Evolutionary conservation across 2,329 filamentous ascomycete genomes (phyloP).

Genomic region (Fusarium irregulare): DNA sequence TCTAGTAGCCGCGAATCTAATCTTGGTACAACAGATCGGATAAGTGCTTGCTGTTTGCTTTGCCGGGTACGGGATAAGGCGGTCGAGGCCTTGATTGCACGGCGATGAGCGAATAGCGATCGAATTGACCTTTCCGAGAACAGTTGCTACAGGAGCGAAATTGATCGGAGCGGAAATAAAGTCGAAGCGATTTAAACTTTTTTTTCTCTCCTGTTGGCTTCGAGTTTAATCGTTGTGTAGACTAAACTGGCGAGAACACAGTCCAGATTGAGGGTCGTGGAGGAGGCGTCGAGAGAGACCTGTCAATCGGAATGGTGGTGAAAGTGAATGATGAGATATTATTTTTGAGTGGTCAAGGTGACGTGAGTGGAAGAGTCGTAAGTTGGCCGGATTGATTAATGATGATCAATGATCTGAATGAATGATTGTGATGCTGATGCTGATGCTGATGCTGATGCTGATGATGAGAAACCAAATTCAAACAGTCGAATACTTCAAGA

Average conservation of each 20-base stretch:
- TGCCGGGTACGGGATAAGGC: slow-evolving; percentile 22
- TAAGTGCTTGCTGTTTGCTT: slow-evolving; percentile 11
- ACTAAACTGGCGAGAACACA: background rate
- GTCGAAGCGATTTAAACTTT: slow-evolving; percentile 20
- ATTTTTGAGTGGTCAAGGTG: slow-evolving; percentile 9
- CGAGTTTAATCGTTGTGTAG: slow-evolving; percentile 5
- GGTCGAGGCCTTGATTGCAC: slow-evolving; percentile 39
- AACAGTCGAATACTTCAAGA: slow-evolving; percentile 16
- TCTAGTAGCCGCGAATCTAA: slow-evolving; percentile 13
- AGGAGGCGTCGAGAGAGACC: slow-evolving; percentile 22
- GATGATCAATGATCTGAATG: slow-evolving; percentile 12
- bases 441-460: background rate
- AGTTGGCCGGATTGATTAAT: slow-evolving; percentile 8
- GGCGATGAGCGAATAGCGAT: slow-evolving; percentile 20
- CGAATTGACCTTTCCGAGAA: slow-evolving; percentile 26
- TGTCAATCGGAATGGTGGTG: slow-evolving; percentile 34
- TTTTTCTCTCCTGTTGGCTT: slow-evolving; percentile 14
- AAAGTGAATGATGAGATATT: slow-evolving; percentile 26
- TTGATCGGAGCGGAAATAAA: slow-evolving; percentile 14
- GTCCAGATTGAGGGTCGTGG: slow-evolving; percentile 20
- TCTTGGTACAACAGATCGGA: slow-evolving; percentile 7
- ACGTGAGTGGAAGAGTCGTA: slow-evolving; percentile 17
- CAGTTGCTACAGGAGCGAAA: slow-evolving; percentile 4
- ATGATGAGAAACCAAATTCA: slow-evolving; percentile 3
- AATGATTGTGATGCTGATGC: background rate